Evolutionary conservation across 83 land plant species (phyloP), one percentile per base, ranked within the genome.

Genomic region (Larix sibirica): DNA sequence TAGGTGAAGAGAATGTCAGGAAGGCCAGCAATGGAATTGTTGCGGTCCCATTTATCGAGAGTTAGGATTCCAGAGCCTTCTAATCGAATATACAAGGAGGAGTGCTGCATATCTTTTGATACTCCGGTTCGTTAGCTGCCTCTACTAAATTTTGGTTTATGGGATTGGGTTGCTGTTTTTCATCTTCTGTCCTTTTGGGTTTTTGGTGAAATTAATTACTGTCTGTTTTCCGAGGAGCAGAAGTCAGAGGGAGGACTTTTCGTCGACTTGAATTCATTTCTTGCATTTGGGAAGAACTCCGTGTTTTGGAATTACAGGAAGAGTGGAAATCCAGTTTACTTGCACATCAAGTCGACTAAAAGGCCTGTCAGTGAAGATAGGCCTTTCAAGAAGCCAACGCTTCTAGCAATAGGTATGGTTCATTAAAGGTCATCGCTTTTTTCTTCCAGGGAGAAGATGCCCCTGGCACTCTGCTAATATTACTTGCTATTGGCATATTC

Each of bases 41-140:
- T 97, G 74, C 91, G 98, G 74, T 85, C 98, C n/a, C 90, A 94
- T 68, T 86, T 97, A 71, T 88, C 93, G 24, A 88, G 86, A n/a
- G 98, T 97, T 71, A 95, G 98, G 73, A 94, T 96, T 67, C 99
- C 99, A 28, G 96, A 93, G 80, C 91, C 99, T 0, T 92, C 99
- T 80, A 96, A 90, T 84, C 98, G 99, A 64, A 92, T 97, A 87
- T 94, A 90, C 95, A 97, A 97, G 90, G 89, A 91, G 16, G 99
- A 97, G 81, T 97, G 99, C 92, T 97, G 99, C 87, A 61, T 97
- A 61, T 90, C 99, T 21, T 97, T 93, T 76, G 97, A 93, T 58
- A 91, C 97, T 21, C 99, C 99, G 90, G 99, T 97, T 10, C 23
- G 91, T 68, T 75, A 77, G 65, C 6, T 9, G 21, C 14, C 28